Base-by-base conservation (phyloP, 345 rosid genomes). In the Boechera stricta region DNA sequence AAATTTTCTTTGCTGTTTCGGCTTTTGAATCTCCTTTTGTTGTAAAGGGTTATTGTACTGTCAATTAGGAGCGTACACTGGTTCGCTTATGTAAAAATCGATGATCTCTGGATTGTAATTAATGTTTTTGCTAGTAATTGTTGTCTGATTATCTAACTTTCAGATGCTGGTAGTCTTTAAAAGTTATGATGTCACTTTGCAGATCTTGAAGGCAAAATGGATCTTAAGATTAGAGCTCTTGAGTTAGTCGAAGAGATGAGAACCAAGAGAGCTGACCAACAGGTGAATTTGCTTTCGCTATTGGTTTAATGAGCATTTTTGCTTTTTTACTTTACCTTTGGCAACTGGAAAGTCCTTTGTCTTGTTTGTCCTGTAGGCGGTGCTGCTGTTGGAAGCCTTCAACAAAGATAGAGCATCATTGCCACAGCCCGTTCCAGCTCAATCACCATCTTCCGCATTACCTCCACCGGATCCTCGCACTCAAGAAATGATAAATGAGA, bases 401-500 rank as follows among this genome's bases (percentile, higher is more conserved):
- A 93, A 93, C 67, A 93, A 93, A 85, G 98, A 93, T 77, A 86
- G 97, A 67, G 94, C 98, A 56, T 87, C 92, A 33, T 89, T 93
- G 76, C 98, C 96, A 21, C 94, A 86, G 75, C 97, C 98, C 10
- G 69, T 81, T 47, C 90, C 87, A 75, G 85, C 87, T 55, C 91
- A 88, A 55, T 96, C 94, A 3, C 79, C 93, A 24, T 49, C 84
- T 82, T 86, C 94, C 51, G 80, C 90, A 59, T 69, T 91, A 79
- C 83, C 84, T 77, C 77, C 90, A 59, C 94, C 91, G 6, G 98
- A 93, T 90, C 83, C 97, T 63, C 96, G 87, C 47, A 91, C 90
- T 5, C 97, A 93, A 72, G 98, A 93, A 81, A 91, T 93, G 98
- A 93, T 93, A 74, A 93, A 91, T 72, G 97, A 91, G 87, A 93